Evolutionary conservation across 768 basidiomycete species (phyloP), one percentile per base, ranked within the genome.

Genomic region (Piloderma croceum): DNA sequence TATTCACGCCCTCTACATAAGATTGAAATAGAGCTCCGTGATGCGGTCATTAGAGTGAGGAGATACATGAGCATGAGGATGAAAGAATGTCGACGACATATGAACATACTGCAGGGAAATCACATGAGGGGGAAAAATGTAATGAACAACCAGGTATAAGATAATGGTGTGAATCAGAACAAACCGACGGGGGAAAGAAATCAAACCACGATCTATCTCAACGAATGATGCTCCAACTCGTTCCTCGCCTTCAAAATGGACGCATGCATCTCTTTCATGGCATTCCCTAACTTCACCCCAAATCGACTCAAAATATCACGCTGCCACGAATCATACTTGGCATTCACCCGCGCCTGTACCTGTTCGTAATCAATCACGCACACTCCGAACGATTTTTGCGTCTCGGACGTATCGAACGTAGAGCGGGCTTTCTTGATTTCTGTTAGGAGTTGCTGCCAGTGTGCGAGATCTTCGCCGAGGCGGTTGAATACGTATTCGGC

Each of bases 261-360:
- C 11, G 90, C 84, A 64, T 98, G 91, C 77, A 92, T 90, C 64
- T 98, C 94, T 72, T 93, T 93, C 91, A 99, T 97, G 39, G 83
- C 83, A 45, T 83, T 84, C 4, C 91, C 90, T 42, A 99, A 74
- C 69, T 96, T 97, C 45, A 78, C 76, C 3, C 96, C 94, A 56
- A 97, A 98, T 34, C 91, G 73, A 46, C 80, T 83, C 49, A 97
- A 69, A 45, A 99, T 90, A 52, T 99, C 96, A 45, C 85, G 73
- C 69, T 98, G 94, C 94, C 96, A 98, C 15, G 90, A 71, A 58
- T 98, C 96, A 60, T 99, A 99, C 68, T 97, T 98, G 44, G 93
- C 90, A 61, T 97, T 97, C 54, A 99, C 96, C 50, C 93, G 77
- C 33, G 89, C 78, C 64, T 99, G 96, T 20, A 97, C 96, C 61